Percentiles rank a stretch among this genome's conserved stretches.
phyloP scores from a whole-genome alignment of 208 protist species.

The Crithidia sp. region DNA sequence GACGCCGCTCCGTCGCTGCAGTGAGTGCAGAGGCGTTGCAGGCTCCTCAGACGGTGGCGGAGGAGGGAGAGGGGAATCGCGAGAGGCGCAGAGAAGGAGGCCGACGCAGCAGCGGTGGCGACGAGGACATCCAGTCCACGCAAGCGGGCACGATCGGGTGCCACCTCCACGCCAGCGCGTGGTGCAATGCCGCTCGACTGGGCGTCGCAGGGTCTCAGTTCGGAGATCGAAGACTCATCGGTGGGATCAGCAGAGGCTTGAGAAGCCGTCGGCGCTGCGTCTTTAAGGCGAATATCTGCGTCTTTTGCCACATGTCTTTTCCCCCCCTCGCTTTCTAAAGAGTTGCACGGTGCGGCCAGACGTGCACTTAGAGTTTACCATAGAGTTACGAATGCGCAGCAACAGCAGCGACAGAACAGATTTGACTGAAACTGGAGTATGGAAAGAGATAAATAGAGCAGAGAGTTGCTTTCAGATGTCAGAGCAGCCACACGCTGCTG shows the following conservation, averaged over 20 bases:
- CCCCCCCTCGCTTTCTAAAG: neutral
- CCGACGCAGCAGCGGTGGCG: no score
- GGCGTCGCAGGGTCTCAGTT: slow-evolving; percentile 9
- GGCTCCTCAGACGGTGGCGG: neutral
- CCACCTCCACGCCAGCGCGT: no score
- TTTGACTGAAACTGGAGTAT: neutral
- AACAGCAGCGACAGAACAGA: neutral
- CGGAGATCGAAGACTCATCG: slow-evolving; percentile 38
- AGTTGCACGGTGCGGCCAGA: no score
- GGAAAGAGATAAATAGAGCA: neutral
- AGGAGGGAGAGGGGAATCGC: neutral
- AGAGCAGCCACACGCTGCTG: no score
- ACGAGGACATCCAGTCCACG: no score
- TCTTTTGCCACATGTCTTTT: neutral
- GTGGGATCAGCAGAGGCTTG: neutral
- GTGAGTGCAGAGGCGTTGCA: neutral
- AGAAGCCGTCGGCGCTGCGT: no score
- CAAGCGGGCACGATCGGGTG: no score
- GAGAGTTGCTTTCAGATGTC: no score
- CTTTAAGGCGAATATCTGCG: neutral
- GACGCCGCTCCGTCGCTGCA: slow-evolving; percentile 33
- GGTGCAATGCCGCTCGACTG: no score
- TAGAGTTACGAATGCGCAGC: neutral
- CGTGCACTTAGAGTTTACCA: neutral
- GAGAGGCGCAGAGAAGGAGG: no score